Base-by-base conservation (phyloP, 1,284 basidiomycete genomes). In the Neonothopanus nambi region DNA sequence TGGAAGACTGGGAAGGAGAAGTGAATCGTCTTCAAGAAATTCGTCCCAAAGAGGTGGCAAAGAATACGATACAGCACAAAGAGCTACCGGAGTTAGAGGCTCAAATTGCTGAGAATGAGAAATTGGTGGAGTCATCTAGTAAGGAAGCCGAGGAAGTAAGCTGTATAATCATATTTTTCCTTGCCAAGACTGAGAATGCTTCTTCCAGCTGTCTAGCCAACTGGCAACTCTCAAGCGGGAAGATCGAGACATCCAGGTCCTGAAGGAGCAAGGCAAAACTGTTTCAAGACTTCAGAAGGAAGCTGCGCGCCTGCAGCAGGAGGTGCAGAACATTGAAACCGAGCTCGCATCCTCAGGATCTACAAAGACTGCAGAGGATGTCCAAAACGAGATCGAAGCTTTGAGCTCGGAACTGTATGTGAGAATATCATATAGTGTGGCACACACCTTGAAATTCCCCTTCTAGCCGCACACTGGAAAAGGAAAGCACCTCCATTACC, bases 321-420 rank as follows among this genome's bases (percentile, higher is more conserved):
- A 93, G 42, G 81, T 90, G 36, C 57, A 69, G n/a, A 71, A 75
- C 41, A 73, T 93, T 36, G 91, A 96, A 68, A 74, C 74, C 33
- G 84, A 89, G 37, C 76, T 98, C 11, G 73, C 79, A 20, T 72
- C 79, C 3, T 84, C 84, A 1, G 94, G 93, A 2, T 88, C 87
- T 12, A 80, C 82, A 5, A 91, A 87, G 69, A 94, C 93, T 0
- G 81, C 84, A 1, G 91, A 93, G 45, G 93, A 95, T 48, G 86
- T 97, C 2, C 90, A 96, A 66, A 71, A 65, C 21, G 87, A 95
- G 62, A 73, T 95, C 6, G 82, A 89, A 50, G 70, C 70, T 4
- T 63, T 94, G 30, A 75, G 79, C 1, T 70, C 69, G 17, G 76
- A 88, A 50, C 78, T 94, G 94, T 96, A 59, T 62, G 87, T 70